A percentile compares a stretch with the other conserved stretches of the same genome.
These are phyloP conservation scores for Diaporthe ilicicola DNA, from an alignment of 2,329 filamentous ascomycete species.

Conservation along the genomic window DNA sequence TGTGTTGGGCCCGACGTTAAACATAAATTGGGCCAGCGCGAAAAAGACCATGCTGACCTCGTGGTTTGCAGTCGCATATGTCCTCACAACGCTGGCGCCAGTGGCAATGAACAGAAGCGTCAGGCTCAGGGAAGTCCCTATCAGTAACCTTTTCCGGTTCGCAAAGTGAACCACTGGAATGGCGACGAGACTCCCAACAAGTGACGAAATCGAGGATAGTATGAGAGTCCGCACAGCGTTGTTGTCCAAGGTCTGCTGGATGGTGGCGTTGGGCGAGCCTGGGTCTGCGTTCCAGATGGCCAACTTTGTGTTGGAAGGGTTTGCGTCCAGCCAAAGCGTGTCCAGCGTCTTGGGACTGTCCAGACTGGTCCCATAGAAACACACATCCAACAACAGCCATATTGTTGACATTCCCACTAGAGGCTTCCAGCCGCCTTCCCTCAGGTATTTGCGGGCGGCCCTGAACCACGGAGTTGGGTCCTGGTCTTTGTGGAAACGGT, in stretches of 20 bases:
- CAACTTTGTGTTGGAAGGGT: not conserved
- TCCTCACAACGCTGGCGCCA: slow-evolving; percentile 35
- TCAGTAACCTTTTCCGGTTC: slow-evolving; percentile 32
- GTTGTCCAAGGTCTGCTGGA: slow-evolving; percentile 30
- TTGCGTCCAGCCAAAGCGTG: slow-evolving; percentile 46
- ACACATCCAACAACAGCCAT: slow-evolving; percentile 64
- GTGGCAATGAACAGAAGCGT: slow-evolving; percentile 34
- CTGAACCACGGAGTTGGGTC: slow-evolving; percentile 30
- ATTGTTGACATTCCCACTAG: slow-evolving; percentile 53
- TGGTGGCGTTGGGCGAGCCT: slow-evolving; percentile 34
- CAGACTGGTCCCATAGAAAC: slow-evolving; percentile 62
- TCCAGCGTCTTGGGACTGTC: slow-evolving; percentile 51
- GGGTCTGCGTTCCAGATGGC: slow-evolving; percentile 35
- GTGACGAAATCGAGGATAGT: slow-evolving; percentile 32
- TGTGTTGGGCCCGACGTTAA: slow-evolving; percentile 43
- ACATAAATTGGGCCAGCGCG: slow-evolving; percentile 39
- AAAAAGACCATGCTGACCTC: slow-evolving; percentile 35
- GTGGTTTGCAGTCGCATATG: slow-evolving; percentile 30
- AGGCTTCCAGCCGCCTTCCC: slow-evolving; percentile 40
- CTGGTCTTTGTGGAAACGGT: not conserved
- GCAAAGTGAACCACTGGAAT: slow-evolving; percentile 33
- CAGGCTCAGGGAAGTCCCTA: slow-evolving; percentile 26
- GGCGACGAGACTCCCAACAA: slow-evolving; percentile 33
- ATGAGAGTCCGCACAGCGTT: slow-evolving; percentile 18
- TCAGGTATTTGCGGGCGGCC: slow-evolving; percentile 38